Evolutionary conservation across 179 eudicot species (phyloP), one percentile per base, ranked within the genome.

Genomic region (Corrigiola litoralis): DNA sequence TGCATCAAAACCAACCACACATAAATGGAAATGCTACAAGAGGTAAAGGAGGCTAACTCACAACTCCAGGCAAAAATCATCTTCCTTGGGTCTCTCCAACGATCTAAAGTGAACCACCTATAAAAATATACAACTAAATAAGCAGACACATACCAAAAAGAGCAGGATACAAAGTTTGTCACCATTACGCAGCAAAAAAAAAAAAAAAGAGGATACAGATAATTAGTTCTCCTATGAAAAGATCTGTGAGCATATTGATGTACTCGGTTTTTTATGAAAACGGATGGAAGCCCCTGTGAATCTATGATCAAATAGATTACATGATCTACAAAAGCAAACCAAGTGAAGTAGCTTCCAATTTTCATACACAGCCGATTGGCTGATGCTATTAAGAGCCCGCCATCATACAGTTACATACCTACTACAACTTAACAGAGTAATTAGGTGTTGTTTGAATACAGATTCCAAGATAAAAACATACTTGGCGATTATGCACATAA

Each of bases 401-500:
- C n/a, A n/a, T n/a, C n/a, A n/a, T n/a, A n/a, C n/a, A n/a, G n/a
- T n/a, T n/a, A n/a, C n/a, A n/a, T n/a, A n/a, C n/a, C n/a, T n/a
- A n/a, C n/a, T n/a, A n/a, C n/a, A n/a, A n/a, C n/a, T 8, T 24
- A 37, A 59, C 40, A 38, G 45, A 18, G 16, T 25, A 37, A 31
- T 42, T 6, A 37, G 27, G n/a, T 13, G 18, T 41, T 44, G 18
- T n/a, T 23, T 12, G 14, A 13, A 7, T 6, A 2, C 6, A 33
- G 4, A 53, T n/a, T 27, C n/a, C 28, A 24, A 46, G 46, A 51
- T n/a, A 5, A 62, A n/a, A 58, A 41, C 81, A 33, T 83, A 89
- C 96, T 82, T 87, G 97, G 48, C 96, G 99, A 75, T 88, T 92
- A 72, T 88, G 96, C 65, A 95, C 95, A 81, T 95, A 95, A 44